Conservation (phyloP, 2,329 filamentous ascomycete genomes). For the Aureobasidium subglaciale region DNA sequence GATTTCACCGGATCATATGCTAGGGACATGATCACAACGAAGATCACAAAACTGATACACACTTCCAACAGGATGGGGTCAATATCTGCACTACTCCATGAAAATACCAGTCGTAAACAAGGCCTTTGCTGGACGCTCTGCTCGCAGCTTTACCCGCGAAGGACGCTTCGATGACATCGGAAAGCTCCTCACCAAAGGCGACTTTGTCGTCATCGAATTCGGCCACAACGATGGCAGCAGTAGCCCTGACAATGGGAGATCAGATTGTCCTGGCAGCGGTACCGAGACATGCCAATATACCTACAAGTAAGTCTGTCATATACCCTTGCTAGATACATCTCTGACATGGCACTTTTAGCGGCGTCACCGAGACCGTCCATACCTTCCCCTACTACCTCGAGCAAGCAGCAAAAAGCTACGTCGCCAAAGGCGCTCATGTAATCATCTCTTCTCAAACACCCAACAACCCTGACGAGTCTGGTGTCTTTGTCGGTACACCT, state of each 20-base stretch:
- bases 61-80: slow-evolving; percentile 50
- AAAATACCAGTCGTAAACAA: slow-evolving; percentile 52
- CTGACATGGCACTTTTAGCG: slow-evolving; percentile 18
- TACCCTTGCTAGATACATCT: not conserved
- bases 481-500: slow-evolving; percentile 42
- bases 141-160: slow-evolving; percentile 60
- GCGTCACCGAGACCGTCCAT: slow-evolving; percentile 48
- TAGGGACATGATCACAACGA: too few relatives aligned
- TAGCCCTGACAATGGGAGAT: slow-evolving; percentile 53
- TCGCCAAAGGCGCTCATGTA: slow-evolving; percentile 53
- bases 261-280: slow-evolving; percentile 51
- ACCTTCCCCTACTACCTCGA: slow-evolving; percentile 56
- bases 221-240: slow-evolving; percentile 65
- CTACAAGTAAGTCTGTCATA: slow-evolving; percentile 33
- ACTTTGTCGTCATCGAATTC: slow-evolving; percentile 65
- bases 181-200: slow-evolving; percentile 46
- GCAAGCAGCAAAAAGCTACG: slow-evolving; percentile 48
- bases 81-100: slow-evolving; percentile 49
- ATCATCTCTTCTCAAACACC: slow-evolving; percentile 54
- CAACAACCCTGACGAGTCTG: slow-evolving; percentile 56
- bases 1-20: too few relatives aligned
- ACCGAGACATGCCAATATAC: slow-evolving; percentile 47
- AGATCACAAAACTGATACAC: not conserved
- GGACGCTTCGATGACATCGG: slow-evolving; percentile 56
- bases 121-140: slow-evolving; percentile 59